phyloP scores from a whole-genome alignment of 257 asterid genomes.

The Schizonepeta tenuifolia region DNA sequence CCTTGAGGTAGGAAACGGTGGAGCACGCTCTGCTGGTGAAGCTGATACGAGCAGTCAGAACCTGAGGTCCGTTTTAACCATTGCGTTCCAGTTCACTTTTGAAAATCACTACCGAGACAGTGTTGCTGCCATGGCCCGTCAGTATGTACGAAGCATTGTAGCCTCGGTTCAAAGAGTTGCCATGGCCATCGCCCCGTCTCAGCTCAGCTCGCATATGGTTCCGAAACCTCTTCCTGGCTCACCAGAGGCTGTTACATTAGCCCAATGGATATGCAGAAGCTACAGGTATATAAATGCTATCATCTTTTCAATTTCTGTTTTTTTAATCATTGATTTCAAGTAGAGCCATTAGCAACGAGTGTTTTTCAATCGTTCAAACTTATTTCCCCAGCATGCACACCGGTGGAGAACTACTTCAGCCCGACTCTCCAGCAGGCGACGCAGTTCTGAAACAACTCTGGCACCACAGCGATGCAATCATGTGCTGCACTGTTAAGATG shows the following conservation, averaged over 20 bases:
- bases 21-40: slow-evolving; percentile 58
- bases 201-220: slow-evolving; percentile 52
- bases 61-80: slow-evolving; percentile 80
- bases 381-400: slow-evolving; percentile 60
- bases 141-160: slow-evolving; percentile 80
- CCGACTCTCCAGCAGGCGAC: slow-evolving; percentile 62
- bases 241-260: slow-evolving; percentile 82
- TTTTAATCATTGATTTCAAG: not conserved
- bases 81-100: slow-evolving; percentile 93
- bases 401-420: slow-evolving; percentile 71
- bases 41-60: slow-evolving; percentile 55
- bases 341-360: not conserved
- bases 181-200: slow-evolving; percentile 87
- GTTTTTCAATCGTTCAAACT: not conserved
- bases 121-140: slow-evolving; percentile 95
- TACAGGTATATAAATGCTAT: slow-evolving; percentile 46
- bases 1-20: slow-evolving; percentile 74
- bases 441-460: slow-evolving; percentile 81
- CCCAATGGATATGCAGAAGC: slow-evolving; percentile 86
- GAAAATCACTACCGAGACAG: slow-evolving; percentile 82
- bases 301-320: not conserved
- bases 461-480: slow-evolving; percentile 84
- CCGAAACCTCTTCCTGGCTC: slow-evolving; percentile 77
- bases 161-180: slow-evolving; percentile 90
- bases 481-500: slow-evolving; percentile 93